Evolutionary conservation across 352 stramenopile genomes (phyloP).

Genomic region (Globisporangium ultimum): DNA sequence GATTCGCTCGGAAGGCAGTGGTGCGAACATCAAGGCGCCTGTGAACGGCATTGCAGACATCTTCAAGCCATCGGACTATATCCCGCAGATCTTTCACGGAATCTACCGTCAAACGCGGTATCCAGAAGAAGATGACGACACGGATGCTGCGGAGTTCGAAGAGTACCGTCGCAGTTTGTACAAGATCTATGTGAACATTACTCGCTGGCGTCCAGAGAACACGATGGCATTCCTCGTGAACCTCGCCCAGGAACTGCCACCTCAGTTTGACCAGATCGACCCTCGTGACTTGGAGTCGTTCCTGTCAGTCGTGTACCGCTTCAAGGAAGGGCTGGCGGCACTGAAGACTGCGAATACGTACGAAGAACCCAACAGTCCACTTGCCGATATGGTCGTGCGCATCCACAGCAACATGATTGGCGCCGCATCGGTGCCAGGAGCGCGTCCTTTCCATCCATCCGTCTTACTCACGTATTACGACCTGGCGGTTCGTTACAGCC

Average conservation of each 20-base stretch:
- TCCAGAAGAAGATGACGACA: slow-evolving; percentile 65
- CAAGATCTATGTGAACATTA: slow-evolving; percentile 88
- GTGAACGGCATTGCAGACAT: slow-evolving; percentile 36
- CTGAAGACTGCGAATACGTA: slow-evolving; percentile 61
- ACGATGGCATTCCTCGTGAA: slow-evolving; percentile 68
- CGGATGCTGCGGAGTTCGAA: slow-evolving; percentile 82
- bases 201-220: slow-evolving; percentile 62
- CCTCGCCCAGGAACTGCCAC: slow-evolving; percentile 47
- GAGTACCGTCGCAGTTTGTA: slow-evolving; percentile 79
- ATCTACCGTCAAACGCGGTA: slow-evolving; percentile 85
- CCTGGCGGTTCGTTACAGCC: slow-evolving; percentile 69
- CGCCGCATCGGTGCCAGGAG: slow-evolving; percentile 20
- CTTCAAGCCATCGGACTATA: slow-evolving; percentile 69
- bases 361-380: slow-evolving; percentile 57
- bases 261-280: slow-evolving; percentile 51
- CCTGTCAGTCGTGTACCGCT: slow-evolving; percentile 74
- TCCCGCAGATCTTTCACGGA: slow-evolving; percentile 77
- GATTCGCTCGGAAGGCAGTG: slow-evolving; percentile 48
- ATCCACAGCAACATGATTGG: slow-evolving; percentile 64
- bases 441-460: slow-evolving; percentile 30
- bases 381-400: slow-evolving; percentile 65
- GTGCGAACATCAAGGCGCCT: slow-evolving; percentile 17
- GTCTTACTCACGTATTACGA: slow-evolving; percentile 85
- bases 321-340: slow-evolving; percentile 76
- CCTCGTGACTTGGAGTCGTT: slow-evolving; percentile 74